Evolutionary conservation across 345 rosid genomes (phyloP).

Genomic region (Arabidopsis arenosa): DNA sequence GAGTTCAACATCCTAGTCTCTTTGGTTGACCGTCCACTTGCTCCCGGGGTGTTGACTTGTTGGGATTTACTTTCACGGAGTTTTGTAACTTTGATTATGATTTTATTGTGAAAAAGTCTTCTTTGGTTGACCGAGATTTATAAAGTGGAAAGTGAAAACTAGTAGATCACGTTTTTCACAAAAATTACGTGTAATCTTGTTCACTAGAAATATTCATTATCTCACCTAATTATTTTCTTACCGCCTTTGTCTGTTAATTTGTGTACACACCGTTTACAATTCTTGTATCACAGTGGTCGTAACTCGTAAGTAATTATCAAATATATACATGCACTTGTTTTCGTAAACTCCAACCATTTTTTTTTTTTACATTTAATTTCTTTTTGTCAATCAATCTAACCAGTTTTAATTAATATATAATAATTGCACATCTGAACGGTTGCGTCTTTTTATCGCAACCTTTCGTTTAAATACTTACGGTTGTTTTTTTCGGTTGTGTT

Average conservation of each 20-base stretch:
- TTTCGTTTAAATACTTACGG: too few species aligned
- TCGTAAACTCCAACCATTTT: neutral
- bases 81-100: constrained; percentile 12
- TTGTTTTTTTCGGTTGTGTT: too few species aligned
- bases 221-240: constrained; percentile 19
- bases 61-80: constrained; percentile 19
- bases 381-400: neutral
- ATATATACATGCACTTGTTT: neutral
- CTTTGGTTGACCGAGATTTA: constrained; percentile 4
- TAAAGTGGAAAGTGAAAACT: neutral
- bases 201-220: constrained; percentile 14
- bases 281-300: constrained; percentile 1
- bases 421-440: too few species aligned
- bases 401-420: neutral
- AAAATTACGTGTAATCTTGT: neutral
- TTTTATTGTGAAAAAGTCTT: constrained; percentile 7
- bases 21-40: constrained; percentile 39
- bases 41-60: constrained; percentile 14
- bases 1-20: constrained; percentile 35
- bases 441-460: too few species aligned
- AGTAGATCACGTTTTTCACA: constrained; percentile 28
- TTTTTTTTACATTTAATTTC: neutral
- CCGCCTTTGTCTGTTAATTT: neutral
- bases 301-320: neutral
- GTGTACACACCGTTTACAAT: neutral